Base-by-base conservation (phyloP, 352 stramenopile genomes). In the Phytophthora chlamydospora region DNA sequence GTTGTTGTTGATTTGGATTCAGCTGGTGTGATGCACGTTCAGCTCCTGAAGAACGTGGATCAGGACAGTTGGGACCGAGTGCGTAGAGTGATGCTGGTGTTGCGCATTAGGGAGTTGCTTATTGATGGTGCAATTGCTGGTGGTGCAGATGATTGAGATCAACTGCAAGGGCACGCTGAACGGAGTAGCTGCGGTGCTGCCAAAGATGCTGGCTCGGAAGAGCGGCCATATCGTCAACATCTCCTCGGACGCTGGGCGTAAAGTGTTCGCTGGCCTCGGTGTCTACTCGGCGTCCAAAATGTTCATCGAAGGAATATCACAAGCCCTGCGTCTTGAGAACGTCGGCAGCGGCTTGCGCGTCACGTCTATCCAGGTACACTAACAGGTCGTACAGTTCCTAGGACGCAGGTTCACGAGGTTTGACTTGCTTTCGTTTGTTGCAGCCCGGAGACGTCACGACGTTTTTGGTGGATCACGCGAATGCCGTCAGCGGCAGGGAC, bases 1-100 rank as follows among this genome's bases (percentile, higher is more conserved):
- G 39, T 45, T 57, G 36, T 39, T 31, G 4, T 14, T 55, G n/a
- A 12, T 11, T 24, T 40, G 41, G 38, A 0, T 66, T 7, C 16
- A 85, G 87, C 91, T 43, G 90, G 91, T n/a, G 86, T 97, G 53
- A 98, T 97, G 91, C 93, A 93, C 47, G 96, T 94, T 48, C 92
- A 91, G 13, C 68, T 90, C 57, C 83, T 97, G 66, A 80, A 92
- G 68, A 94, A 96, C 64, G 72, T 83, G 21, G 76, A 94, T 46
- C 81, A 92, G 68, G 90, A 97, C 66, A 87, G 92, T 54, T 98
- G 90, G 90, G 83, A 96, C 42, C 71, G 68, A 17, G 53, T 68
- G 16, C 17, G 47, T 34, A 35, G 41, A 24, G 1, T 24, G 21
- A 24, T 24, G 21, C 21, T 24, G 29, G 31, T 35, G 11, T 6